Evolutionary conservation across 306 rosid genomes (phyloP), one percentile per base, ranked within the genome.

Genomic region (Gleditsia sinensis): DNA sequence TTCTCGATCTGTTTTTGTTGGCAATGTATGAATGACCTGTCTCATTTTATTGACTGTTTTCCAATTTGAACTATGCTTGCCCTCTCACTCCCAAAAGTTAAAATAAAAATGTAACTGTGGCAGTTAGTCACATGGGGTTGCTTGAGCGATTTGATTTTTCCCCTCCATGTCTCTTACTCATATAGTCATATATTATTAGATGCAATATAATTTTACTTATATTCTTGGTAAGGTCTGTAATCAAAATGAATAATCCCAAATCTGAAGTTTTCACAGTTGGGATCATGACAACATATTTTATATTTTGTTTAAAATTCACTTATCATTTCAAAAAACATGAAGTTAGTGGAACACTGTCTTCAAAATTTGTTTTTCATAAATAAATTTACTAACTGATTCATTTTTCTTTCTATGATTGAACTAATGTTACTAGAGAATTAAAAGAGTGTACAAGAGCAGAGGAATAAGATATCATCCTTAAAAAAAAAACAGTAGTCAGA

Each of bases 1-100:
- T 77, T 13, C 81, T 53, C 91, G 98, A 48, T 94, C 98, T 20
- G 95, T 90, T 67, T 94, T 87, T 73, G 97, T 94, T 55, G 98
- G 98, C 89, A 94, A 91, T 87, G 98, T 94, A 86, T 84, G 96
- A 69, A 67, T 54, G 69, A 67, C 43, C 72, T 72, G 7, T 57
- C 48, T 72, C 27, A 6, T n/a, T 55, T 55, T 40, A 39, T 37
- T 37, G 53, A 37, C 10, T 16, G 10, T 54, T 70, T 70, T 55
- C 17, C 3, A 46, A 27, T 70, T 54, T 54, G 17, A 34, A 51
- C 33, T 34, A n/a, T 40, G 36, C 33, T 24, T n/a, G 24, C 21
- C 33, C 62, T 36, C 49, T 21, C 32, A 23, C 14, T 23, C 24
- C 33, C 43, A n/a, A 3, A 59, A 55, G 25, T 3, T 17, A 39